Evolutionary conservation across 1,139 yeast species (phyloP), one percentile per base, ranked within the genome.

Genomic region (Yamadazyma dendronema): DNA sequence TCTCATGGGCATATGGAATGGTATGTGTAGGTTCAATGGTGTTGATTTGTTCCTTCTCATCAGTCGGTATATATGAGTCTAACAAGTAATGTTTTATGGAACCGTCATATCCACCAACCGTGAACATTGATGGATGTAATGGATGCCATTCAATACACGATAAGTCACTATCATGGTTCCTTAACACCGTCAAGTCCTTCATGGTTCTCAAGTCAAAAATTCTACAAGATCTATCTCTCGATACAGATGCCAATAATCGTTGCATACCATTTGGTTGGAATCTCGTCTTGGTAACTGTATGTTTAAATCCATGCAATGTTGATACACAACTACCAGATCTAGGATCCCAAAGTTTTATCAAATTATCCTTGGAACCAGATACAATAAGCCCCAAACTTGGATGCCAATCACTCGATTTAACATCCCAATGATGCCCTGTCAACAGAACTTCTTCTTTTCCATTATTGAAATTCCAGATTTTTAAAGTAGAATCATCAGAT

Each of bases 401-500:
- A 60, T 92, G 99, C 99, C 99, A 92, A 59, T 92, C 97, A 37
- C 95, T 89, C 41, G 92, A 80, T 57, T 92, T 92, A 23, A 92
- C 97, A 62, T 92, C 99, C 99, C 99, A 92, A 56, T 94, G 96
- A 62, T 92, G 99, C 1, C 97, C 98, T 19, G 81, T 75, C 35
- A 92, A 69, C 1, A 79, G 72, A 32, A 88, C 63, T 56, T 92
- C 99, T 52, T 88, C 95, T 41, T 78, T 70, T 34, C 95, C 96
- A 47, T 85, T 87, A 56, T 86, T 84, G 61, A 92, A 92, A 59
- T 90, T 88, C 97, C 97, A 92, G 31, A 92, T 81, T 56, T 92
- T 92, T 41, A 92, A 64, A 5, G 84, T 74, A 30, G 90, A 85
- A 57, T 92, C 98, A 61, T 92, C 98, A 15, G 95, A 85, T 46